Conservation (phyloP, 2,329 filamentous ascomycete species). For the Botrytis porri region DNA sequence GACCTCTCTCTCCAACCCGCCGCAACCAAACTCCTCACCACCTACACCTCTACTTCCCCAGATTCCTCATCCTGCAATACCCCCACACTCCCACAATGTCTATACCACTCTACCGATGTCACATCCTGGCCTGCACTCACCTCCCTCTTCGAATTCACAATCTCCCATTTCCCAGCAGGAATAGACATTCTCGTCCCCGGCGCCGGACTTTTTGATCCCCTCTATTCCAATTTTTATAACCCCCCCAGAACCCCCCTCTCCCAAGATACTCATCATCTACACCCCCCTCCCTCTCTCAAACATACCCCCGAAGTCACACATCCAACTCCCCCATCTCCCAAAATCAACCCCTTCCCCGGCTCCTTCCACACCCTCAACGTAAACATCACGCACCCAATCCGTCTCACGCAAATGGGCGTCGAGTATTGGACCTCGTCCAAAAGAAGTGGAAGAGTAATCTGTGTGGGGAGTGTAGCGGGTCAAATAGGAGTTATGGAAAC, state of each 20-base stretch:
- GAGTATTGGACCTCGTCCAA: slow-evolving; percentile 39
- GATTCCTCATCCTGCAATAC: neutral
- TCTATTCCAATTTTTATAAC: slow-evolving; percentile 45
- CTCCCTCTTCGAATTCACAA: slow-evolving; percentile 38
- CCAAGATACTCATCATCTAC: slow-evolving; percentile 36
- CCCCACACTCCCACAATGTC: neutral
- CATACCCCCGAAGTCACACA: slow-evolving; percentile 31
- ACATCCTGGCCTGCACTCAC: slow-evolving; percentile 43
- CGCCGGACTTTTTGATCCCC: slow-evolving; percentile 48
- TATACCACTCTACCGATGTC: slow-evolving; percentile 41
- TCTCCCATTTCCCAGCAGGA: slow-evolving; percentile 38
- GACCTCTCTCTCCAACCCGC: slow-evolving; percentile 40
- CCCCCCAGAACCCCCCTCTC: slow-evolving; percentile 39
- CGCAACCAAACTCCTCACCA: slow-evolving; percentile 37
- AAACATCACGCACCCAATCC: slow-evolving; percentile 51
- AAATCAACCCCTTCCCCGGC: slow-evolving; percentile 2
- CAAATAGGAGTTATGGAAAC: slow-evolving; percentile 40
- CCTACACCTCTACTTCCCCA: neutral
- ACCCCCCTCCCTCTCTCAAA: slow-evolving; percentile 13
- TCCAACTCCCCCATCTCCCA: neutral
- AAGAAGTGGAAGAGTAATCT: slow-evolving; percentile 35
- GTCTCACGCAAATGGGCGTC: slow-evolving; percentile 49
- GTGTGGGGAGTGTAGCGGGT: slow-evolving; percentile 48
- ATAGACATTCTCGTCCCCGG: slow-evolving; percentile 44
- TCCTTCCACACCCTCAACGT: slow-evolving; percentile 46